Evolutionary conservation across 106 monocot species (phyloP), one percentile per base, ranked within the genome.

Genomic region (Platanthera guangdongensis): DNA sequence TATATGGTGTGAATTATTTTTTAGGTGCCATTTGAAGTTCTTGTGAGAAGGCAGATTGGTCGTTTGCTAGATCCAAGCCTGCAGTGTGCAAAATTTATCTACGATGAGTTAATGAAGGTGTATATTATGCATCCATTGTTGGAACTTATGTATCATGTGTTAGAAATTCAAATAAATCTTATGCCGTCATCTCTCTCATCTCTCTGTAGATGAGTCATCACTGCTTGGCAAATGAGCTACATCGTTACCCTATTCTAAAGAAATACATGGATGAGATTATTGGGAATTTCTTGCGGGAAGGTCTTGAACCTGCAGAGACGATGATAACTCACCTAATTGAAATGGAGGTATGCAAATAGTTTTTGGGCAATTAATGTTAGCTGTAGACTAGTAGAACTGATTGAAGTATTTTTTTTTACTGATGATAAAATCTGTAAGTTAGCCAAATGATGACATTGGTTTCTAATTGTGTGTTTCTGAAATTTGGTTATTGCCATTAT

Each of bases 11-110:
- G 25, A 65, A 77, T 32, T 39, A 11, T 9, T 77, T 21, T 78
- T 39, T 83, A 99, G 99, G 94, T 94, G 32, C 99, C 99, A 53
- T 99, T 99, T 99, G 99, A 99, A 78, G 88, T 92, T 78, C 88
- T 99, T 79, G 90, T 99, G 14, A 76, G 99, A 65, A 90, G 84
- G 79, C 99, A 94, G 80, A 99, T 99, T 75, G 82, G 90, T 75
- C 91, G 94, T 75, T 83, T 99, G 67, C 81, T 99, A 53, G 94
- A 99, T 82, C 99, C 99, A 75, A 94, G 99, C 54, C 88, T 99
- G 82, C 99, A 99, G 45, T 99, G 99, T 87, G 94, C 94, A 78
- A 86, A 84, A 25, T 99, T 99, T 77, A 94, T 99, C 21, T 99
- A 99, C 80, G 99, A 99, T 73, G 99, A 99, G 78, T 79, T 99